Base-by-base conservation (phyloP, 2,329 filamentous ascomycete species). In the Fusarium scirpi region DNA sequence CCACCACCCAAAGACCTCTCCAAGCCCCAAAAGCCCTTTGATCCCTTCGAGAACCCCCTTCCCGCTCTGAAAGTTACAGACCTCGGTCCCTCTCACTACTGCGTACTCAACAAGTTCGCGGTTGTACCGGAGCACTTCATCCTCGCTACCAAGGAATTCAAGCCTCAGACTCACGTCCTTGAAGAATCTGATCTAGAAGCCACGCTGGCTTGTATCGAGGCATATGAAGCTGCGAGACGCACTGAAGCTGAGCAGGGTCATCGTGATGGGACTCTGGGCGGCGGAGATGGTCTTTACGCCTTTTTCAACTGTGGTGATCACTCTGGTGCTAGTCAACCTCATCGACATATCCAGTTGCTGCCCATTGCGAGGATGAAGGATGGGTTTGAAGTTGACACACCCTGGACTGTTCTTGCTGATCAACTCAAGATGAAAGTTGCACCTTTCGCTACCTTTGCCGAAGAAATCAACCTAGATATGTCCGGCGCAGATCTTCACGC, bases 41-140 rank as follows among this genome's bases (percentile, higher is more conserved):
- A 93, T 76, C 90, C 90, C 6, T 94, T 94, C 77, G 88, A 86
- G 34, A 83, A 88, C 63, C 90, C 90, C 0, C 78, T 85, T 0
- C 74, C 82, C 5, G 81, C 84, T 8, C 85, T 91, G 59, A 81
- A 90, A 40, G 79, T 90, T 45, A 78, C 85, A 18, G 77, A 79
- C 27, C 74, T 92, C 10, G 82, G 82, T 2, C 81, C 87, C 1
- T 78, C 81, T 11, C 91, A 94, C 78, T 84, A 85, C 62, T 83
- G 93, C 44, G 87, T 94, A 2, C 82, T 94, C 43, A 94, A 94
- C 83, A 94, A 93, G 78, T 94, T 91, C 73, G 90, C 91, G 51
- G 80, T 94, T 51, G 90, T 92, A 34, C 85, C 87, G 0, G 85
- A 90, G 73, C 91, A 94, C 80, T 92, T 92, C 76, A 92, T 94